Conservation (phyloP, 2,329 filamentous ascomycete genomes). For the Sporothrix protearum region DNA sequence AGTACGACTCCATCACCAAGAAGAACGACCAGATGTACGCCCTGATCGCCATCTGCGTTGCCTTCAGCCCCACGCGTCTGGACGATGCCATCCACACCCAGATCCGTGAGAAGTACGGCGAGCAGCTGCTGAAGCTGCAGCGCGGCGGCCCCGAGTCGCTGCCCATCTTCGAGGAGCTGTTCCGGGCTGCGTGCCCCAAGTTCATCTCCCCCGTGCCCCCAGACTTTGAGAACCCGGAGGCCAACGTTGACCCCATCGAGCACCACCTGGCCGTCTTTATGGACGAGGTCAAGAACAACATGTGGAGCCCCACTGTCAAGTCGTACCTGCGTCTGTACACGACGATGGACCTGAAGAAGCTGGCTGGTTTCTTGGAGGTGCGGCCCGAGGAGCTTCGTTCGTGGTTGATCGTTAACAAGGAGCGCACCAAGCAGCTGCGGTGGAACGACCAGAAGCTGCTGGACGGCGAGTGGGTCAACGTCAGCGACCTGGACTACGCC, state of each 20-base stretch:
- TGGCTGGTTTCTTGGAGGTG: constrained; percentile 94
- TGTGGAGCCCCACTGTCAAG: constrained; percentile 96
- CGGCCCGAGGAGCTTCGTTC: constrained; percentile 92
- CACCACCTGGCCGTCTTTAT: constrained; percentile 98
- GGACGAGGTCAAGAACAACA: constrained; percentile 99
- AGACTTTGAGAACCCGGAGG: constrained; percentile 93
- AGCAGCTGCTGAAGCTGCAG: constrained; percentile 95
- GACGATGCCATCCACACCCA: constrained; percentile 99
- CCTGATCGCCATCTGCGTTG: constrained; percentile 96
- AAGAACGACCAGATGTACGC: constrained; percentile 99
- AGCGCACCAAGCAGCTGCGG: constrained; percentile 92
- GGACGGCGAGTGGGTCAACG: constrained; percentile 88
- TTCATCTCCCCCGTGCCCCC: constrained; percentile 97
- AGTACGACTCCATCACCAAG: constrained; percentile 98
- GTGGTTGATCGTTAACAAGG: constrained; percentile 96
- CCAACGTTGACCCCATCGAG: constrained; percentile 95
- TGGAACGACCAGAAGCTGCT: constrained; percentile 88
- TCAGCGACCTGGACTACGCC: constrained; percentile 94
- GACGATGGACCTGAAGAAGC: constrained; percentile 98
- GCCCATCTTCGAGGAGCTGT: constrained; percentile 96
- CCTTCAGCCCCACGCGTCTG: constrained; percentile 92
- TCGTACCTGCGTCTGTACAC: constrained; percentile 99
- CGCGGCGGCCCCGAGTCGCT: constrained; percentile 92
- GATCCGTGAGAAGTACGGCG: constrained; percentile 97
- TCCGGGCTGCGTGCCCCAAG: constrained; percentile 96